These are phyloP conservation scores for Violaceomyces palustris DNA, from an alignment of 1,284 basidiomycete genomes.

Conservation along the genomic window DNA sequence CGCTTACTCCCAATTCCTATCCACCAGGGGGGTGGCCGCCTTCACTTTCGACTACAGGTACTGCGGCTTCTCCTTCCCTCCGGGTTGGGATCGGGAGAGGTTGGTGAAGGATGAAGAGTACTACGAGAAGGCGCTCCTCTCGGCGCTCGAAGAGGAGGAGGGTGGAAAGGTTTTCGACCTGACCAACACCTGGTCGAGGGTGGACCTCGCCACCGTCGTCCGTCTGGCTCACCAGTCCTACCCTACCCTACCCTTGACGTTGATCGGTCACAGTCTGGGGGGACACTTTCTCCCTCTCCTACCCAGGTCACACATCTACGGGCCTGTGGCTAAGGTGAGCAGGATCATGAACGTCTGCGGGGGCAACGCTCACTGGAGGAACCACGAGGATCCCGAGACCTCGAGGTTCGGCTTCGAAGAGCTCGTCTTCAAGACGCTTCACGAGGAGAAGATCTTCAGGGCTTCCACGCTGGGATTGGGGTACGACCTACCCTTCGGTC, in stretches of 20 bases:
- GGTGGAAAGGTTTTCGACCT: constrained; percentile 23
- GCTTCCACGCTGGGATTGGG: constrained; percentile 31
- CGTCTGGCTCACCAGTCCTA: constrained; percentile 18
- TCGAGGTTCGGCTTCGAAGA: constrained; percentile 32
- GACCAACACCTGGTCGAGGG: constrained; percentile 33
- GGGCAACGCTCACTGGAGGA: constrained; percentile 31
- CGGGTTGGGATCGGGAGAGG: constrained; percentile 13
- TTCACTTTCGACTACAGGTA: constrained; percentile 42
- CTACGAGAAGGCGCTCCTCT: constrained; percentile 25
- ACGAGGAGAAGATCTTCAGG: constrained; percentile 33
- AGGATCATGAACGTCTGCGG: constrained; percentile 37
- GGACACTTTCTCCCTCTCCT: constrained; percentile 32
- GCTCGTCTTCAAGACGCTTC: constrained; percentile 28
- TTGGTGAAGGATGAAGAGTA: constrained; percentile 30
- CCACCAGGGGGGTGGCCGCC: constrained; percentile 26
- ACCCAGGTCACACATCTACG: constrained; percentile 17
- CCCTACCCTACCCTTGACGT: constrained; percentile 16
- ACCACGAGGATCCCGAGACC: constrained; percentile 25
- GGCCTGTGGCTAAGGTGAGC: constrained; percentile 22
- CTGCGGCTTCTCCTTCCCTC: constrained; percentile 32
- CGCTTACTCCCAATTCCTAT: constrained; percentile 26
- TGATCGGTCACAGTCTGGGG: constrained; percentile 35
- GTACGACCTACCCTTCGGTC: constrained; percentile 37
- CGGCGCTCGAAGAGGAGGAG: too few relatives aligned
- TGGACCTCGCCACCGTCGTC: constrained; percentile 33